A percentile compares a stretch with the other conserved stretches of the same genome.
Evolutionary conservation across 1,139 yeast species (phyloP).

Genomic region (Spencermartinsiella ligniputridi): DNA sequence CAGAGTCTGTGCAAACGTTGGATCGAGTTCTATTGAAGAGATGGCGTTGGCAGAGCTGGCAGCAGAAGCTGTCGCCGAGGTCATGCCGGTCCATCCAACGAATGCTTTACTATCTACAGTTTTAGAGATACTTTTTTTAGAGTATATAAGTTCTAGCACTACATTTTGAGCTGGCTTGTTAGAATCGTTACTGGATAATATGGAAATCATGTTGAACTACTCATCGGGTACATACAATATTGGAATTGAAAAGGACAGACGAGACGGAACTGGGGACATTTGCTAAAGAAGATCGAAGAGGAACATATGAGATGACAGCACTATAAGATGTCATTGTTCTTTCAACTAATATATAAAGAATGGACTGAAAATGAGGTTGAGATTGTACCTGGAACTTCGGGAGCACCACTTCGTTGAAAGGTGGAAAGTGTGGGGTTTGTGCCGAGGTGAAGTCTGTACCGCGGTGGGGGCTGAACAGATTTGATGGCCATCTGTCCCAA

Average conservation of each 20-base stretch:
- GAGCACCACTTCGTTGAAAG: no score
- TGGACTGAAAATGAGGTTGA: no score
- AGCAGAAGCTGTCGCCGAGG: conserved; percentile 21
- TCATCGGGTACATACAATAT: conserved; percentile 38
- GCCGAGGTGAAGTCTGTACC: no score
- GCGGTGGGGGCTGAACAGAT: no score
- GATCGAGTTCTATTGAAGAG: conserved; percentile 48
- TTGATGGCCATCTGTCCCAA: no score
- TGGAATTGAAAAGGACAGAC: conserved; percentile 47
- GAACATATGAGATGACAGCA: conserved; percentile 33
- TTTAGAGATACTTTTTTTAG: conserved; percentile 23
- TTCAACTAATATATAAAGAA: no score
- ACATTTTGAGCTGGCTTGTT: conserved; percentile 51
- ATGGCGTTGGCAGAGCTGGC: conserved; percentile 25
- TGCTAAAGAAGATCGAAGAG: conserved; percentile 49
- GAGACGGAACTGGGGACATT: conserved; percentile 54
- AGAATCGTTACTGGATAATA: no score
- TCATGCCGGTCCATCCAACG: conserved; percentile 85
- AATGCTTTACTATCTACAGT: conserved; percentile 37
- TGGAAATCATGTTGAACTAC: no score
- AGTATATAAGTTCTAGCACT: conserved; percentile 46
- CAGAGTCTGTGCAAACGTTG: conserved; percentile 45
- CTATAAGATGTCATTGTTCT: conserved; percentile 20
- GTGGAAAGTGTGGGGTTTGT: no score
- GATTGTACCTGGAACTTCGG: no score